phyloP scores from a whole-genome alignment of 2,329 filamentous ascomycete genomes.

The Claviceps arundinis region DNA sequence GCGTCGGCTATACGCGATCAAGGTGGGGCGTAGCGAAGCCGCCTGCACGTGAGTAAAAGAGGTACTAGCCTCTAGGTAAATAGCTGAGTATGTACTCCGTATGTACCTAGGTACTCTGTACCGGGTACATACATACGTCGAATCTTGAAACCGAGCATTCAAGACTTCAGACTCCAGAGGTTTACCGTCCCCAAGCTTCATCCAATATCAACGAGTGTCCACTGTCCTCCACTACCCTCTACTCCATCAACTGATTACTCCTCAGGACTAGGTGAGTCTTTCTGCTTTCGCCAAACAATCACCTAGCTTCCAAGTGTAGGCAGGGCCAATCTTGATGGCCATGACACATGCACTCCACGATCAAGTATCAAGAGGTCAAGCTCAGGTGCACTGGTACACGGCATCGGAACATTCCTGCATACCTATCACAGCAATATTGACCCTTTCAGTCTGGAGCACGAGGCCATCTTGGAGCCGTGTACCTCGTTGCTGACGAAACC shows the following conservation, averaged over 20 bases:
- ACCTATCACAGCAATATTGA: neutral
- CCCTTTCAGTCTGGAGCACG: neutral
- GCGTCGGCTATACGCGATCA: neutral
- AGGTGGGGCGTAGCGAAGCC: neutral
- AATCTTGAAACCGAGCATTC: neutral
- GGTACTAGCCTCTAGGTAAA: neutral
- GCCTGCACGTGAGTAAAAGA: neutral
- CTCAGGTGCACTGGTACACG: neutral
- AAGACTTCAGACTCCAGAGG: neutral
- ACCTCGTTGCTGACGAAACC: neutral
- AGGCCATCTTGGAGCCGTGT: neutral
- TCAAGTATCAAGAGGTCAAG: neutral
- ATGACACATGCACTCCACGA: neutral
- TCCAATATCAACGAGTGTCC: too few species aligned
- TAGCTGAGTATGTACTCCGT: neutral
- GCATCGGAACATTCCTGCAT: conserved; percentile 2
- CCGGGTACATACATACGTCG: too few species aligned
- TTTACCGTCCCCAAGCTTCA: neutral
- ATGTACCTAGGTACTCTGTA: too few species aligned
- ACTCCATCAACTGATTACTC: neutral
- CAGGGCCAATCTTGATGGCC: neutral
- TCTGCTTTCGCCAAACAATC: neutral
- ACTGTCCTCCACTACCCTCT: neutral
- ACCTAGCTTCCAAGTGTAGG: neutral
- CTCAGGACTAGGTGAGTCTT: neutral